Base-by-base conservation (phyloP, 257 asterid species). In the Lycium barbarum region DNA sequence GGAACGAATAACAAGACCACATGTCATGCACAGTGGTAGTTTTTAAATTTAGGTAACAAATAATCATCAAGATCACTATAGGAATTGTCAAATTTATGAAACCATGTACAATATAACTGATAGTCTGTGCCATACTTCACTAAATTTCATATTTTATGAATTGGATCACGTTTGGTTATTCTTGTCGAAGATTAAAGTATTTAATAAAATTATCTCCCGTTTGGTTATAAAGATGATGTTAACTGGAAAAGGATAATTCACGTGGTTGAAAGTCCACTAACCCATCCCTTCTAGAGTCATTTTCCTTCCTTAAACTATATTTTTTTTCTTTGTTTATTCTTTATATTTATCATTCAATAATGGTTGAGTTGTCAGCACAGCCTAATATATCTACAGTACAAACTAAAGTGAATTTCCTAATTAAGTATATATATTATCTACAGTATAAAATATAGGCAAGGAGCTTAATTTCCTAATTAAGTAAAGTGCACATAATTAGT, bases 201-300 rank as follows among this genome's bases (percentile, higher is more conserved):
- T 40, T 15, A 43, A 71, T 71, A 43, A 17, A 15, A 18, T 18
- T 17, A 4, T 71, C 12, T 9, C 40, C 57, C 17, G 11, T 33
- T n/a, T 17, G 36, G 11, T 18, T 22, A 43, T 71, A 43, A 43
- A 26, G 54, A 18, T 71, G 79, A 71, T n/a, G 18, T 7, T 72
- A 43, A 72, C 18, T 17, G 2, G 11, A 18, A 10, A 43, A 40
- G 79, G 10, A 43, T 10, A 72, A 43, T 72, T 72, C 54, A 72
- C 57, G 80, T 72, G 80, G 57, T 43, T 45, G 36, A 26, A 72
- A 10, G 71, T 65, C 71, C 43, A 65, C 71, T 26, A 38, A 26
- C 43, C 71, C 57, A 72, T 43, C 0, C 57, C 57, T 72, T 72
- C 4, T 2, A n/a, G 17, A 18, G 36, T 71, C 57, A 18, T 71